Base-by-base conservation (phyloP, 371 early-diverging fungal species). In the Syncephalis plumigaleata region DNA sequence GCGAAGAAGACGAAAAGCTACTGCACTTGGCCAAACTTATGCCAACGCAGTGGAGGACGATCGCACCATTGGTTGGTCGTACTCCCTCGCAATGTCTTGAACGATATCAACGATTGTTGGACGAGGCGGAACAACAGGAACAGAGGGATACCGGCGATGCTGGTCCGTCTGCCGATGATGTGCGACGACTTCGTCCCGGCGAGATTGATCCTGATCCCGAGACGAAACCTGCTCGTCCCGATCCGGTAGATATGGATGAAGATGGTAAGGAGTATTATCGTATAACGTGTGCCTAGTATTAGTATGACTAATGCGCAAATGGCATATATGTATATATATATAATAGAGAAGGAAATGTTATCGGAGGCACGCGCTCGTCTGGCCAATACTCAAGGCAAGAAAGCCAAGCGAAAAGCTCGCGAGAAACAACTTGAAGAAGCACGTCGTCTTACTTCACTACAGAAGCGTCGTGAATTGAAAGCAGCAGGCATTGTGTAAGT, bases 31-130 rank as follows among this genome's bases (percentile, higher is more conserved):
- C 95, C 16, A 94, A 95, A 63, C 65, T 95, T 24, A 92, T 97
- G 93, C 95, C 96, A n/a, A 93, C 93, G 1, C 98, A 97, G 60
- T 97, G 97, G 97, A 74, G 95, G 45, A 97, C 98, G 1, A 94
- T 95, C 54, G 93, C 98, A 2, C 93, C 95, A 8, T 88, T 95
- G 44, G 94, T 97, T 23, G 98, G 96, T 2, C 74, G 98, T 37
- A 92, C 98, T n/a, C 83, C 98, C 2, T 81, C 91, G n/a, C 94
- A 95, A 63, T 97, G 98, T 64, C 61, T 97, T 50, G 95, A 93
- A 57, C 67, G 95, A 49, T 97, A 97, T 60, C 93, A 95, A 56
- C 68, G 76, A 55, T 75, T 97, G 43, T 65, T 97, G 52, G 95
- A 95, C 54, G 95, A 92, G 62, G 97, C 97, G 8, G 94, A 96